Evolutionary conservation across 768 basidiomycete genomes (phyloP), one percentile per base, ranked within the genome.

Genomic region (Leccinum aurantiacum): DNA sequence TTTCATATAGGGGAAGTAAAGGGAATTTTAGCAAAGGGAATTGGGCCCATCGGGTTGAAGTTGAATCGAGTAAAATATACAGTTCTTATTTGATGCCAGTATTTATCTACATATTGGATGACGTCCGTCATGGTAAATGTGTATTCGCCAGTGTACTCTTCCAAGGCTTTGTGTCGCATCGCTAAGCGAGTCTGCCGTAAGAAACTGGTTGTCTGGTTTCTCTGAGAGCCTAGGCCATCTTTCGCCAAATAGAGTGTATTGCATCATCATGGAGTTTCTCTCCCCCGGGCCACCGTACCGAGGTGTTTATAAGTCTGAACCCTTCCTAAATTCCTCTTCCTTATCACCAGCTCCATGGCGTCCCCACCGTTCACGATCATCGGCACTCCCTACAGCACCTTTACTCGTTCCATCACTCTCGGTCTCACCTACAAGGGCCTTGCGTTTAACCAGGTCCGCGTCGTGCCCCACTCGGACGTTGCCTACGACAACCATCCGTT

Each of bases 381-480:
- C 29, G 72, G 72, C 19, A 74, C 72, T 0, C 74, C 72, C 14
- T 74, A 65, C 46, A 75, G 74, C 53, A 74, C 74, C 1, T 74
- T 72, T 47, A 74, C 72, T 8, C 72, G 72, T 17, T 38, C 74
- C 33, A 65, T 74, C 52, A 75, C 72, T 0, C 72, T 74, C 29
- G 74, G 48, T 1, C 62, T 74, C 47, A 63, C 55, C 19, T 60
- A 74, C 65, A 74, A 75, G 53, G 60, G 62, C 17, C 44, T 74
- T 15, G 2, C 67, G 19, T 74, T 74, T 35, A 54, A 69, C 48
- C 72, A 74, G 44, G 58, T 70, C 50, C 55, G 59, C 11, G 67
- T 64, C 24, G 51, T 59, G 5, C 72, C 74, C 0, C 72, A 74
- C 61, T 72, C 72, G 2, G 69, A 72, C 17, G 63, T 41, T 27